Conservation (phyloP, 176 grass and related monocot species). For the Musa troglodytarum region DNA sequence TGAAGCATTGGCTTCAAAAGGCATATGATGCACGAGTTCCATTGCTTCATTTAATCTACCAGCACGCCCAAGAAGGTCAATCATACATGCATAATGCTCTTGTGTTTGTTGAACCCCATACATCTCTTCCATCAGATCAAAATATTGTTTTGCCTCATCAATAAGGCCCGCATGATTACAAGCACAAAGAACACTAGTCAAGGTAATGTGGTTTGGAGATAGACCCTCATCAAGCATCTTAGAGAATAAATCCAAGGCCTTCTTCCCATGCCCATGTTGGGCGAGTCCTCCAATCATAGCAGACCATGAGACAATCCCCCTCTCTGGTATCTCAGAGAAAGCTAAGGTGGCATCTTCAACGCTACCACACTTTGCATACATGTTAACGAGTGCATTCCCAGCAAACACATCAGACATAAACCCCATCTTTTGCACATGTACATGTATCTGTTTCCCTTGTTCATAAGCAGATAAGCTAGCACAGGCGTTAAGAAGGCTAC, state of each 20-base stretch:
- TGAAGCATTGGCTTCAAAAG: conserved; percentile 54
- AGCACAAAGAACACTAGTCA: conserved; percentile 76
- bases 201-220: conserved; percentile 68
- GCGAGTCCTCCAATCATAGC: conserved; percentile 93
- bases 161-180: conserved; percentile 79
- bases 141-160: conserved; percentile 57
- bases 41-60: conserved; percentile 71
- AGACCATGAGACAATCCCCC: conserved; percentile 83
- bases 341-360: conserved; percentile 66
- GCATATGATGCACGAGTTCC: conserved; percentile 64
- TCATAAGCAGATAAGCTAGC: conserved; percentile 82
- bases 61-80: conserved; percentile 78
- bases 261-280: conserved; percentile 74
- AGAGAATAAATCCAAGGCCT: conserved; percentile 53
- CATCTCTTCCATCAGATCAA: conserved; percentile 67
- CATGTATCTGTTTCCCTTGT: conserved; percentile 81
- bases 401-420: conserved; percentile 64
- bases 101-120: conserved; percentile 65
- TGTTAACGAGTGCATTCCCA: conserved; percentile 80
- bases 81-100: conserved; percentile 80
- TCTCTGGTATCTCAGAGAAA: conserved; percentile 53
- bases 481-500: conserved; percentile 74
- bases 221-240: conserved; percentile 55
- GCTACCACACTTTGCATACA: conserved; percentile 84
- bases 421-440: conserved; percentile 54